These are phyloP conservation scores for Triangularia setosa DNA, from an alignment of 2,329 filamentous ascomycete species.

Conservation along the genomic window DNA sequence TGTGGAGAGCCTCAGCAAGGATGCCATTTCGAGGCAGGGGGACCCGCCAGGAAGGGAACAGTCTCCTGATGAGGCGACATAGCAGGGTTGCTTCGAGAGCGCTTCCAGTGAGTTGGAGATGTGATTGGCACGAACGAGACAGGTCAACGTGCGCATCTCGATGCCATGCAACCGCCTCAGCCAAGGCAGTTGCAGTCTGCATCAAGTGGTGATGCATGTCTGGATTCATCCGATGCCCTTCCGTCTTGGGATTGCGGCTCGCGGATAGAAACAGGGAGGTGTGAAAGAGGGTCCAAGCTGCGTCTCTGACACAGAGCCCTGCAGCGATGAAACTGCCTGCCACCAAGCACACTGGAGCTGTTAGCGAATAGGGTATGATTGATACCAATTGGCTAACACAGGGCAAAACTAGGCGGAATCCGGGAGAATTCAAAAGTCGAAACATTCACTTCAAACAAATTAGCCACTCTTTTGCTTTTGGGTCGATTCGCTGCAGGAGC, in stretches of 20 bases:
- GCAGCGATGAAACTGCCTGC: constrained; percentile 18
- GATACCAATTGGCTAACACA: constrained; percentile 5
- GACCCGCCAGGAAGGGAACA: constrained; percentile 5
- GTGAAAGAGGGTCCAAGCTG: constrained; percentile 16
- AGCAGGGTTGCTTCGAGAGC: not conserved
- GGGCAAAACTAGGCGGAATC: not conserved
- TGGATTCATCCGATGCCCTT: constrained; percentile 17
- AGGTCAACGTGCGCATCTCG: not conserved
- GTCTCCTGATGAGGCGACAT: constrained; percentile 9
- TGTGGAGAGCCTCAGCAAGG: not conserved
- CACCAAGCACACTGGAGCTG: not conserved
- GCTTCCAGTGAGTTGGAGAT: not conserved
- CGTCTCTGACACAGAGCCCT: constrained; percentile 19
- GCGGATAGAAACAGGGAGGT: constrained; percentile 6
- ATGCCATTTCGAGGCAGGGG: not conserved
- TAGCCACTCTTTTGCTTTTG: not conserved
- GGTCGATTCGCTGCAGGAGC: not conserved
- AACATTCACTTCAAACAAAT: constrained; percentile 1
- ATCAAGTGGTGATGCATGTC: constrained; percentile 12
- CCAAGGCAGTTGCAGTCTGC: constrained; percentile 1
- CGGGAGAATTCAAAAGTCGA: constrained; percentile 5
- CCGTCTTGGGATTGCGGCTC: constrained; percentile 15
- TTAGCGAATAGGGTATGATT: constrained; percentile 4
- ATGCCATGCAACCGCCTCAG: not conserved
- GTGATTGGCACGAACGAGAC: not conserved